Evolutionary conservation across 371 early-diverging fungal genomes (phyloP), one percentile per base, ranked within the genome.

Genomic region (Mucor velutinosus): DNA sequence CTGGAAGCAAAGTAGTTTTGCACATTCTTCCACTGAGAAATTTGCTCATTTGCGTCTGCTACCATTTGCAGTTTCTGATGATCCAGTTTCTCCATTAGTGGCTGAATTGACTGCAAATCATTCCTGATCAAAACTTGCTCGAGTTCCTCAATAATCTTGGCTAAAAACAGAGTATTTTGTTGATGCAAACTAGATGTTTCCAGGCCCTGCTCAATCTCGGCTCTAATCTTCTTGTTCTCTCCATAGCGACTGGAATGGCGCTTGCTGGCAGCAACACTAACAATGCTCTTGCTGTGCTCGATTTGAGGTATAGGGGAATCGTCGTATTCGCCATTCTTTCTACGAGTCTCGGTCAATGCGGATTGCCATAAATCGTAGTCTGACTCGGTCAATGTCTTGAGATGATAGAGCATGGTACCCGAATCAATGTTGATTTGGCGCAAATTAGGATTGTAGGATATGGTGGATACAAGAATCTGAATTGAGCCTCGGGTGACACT

Each of bases 391-490:
- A 89, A 72, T 0, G 94, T 88, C 68, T 93, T 95, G 64, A 97
- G 84, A 69, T 95, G 94, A 74, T 90, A 88, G 15, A 94, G 77
- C 69, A 84, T 87, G 10, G 91, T 87, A 51, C 95, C 97, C 11
- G 95, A 92, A 71, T 97, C 94, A 33, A 97, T 90, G 64, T 93
- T 91, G 65, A 96, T 93, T 59, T 91, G 75, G 19, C 86, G 77
- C 63, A 90, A 87, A n/a, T 90, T 86, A 55, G 80, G 79, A 49
- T 83, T 83, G 25, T 88, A 86, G 1, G 91, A 85, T 25, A 93
- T 87, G 6, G 90, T 88, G 1, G 92, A 89, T 10, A 85, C 82
- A n/a, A 79, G 74, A 35, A 94, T 84, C 57, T 90, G 86, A 29
- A 95, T 87, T 15, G 92, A 89, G 6, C 94, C 96, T 8, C 96